These are phyloP conservation scores for Eutrema salsugineum DNA, from an alignment of 441 rosid species.

Conservation along the genomic window DNA sequence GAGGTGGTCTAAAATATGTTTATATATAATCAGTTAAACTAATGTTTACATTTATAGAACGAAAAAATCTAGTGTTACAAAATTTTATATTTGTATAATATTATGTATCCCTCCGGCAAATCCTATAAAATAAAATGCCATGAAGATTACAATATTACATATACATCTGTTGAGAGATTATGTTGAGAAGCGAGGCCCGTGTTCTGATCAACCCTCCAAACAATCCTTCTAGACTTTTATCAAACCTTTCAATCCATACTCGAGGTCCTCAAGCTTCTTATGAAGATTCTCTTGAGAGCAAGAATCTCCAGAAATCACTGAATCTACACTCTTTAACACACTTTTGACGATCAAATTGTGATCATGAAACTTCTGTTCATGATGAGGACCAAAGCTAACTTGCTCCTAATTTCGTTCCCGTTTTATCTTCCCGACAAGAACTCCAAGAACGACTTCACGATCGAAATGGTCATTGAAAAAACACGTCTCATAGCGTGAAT, in stretches of 20 bases:
- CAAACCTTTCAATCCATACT: slow-evolving; percentile 42
- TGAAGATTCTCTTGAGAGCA: slow-evolving; percentile 22
- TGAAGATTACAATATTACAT: slow-evolving; percentile 6
- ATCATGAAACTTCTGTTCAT: slow-evolving; percentile 42
- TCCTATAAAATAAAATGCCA: slow-evolving; percentile 42
- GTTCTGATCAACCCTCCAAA: slow-evolving; percentile 59
- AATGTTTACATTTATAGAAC: no score
- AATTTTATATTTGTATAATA: slow-evolving; percentile 2
- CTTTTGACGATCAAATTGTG: slow-evolving; percentile 36
- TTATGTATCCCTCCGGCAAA: slow-evolving; percentile 21
- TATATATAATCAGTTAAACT: neutral
- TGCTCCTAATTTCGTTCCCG: slow-evolving; percentile 26
- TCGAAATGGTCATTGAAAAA: slow-evolving; percentile 20
- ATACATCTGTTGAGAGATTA: slow-evolving; percentile 45
- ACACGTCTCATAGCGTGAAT: slow-evolving; percentile 46
- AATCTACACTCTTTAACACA: slow-evolving; percentile 42
- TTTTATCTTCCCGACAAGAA: slow-evolving; percentile 39
- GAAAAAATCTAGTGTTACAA: neutral
- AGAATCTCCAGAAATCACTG: slow-evolving; percentile 32
- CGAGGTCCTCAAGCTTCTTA: slow-evolving; percentile 43
- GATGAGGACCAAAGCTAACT: slow-evolving; percentile 43
- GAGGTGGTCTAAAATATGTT: no score
- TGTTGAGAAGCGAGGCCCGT: slow-evolving; percentile 61
- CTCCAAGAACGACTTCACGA: slow-evolving; percentile 44
- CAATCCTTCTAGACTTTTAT: slow-evolving; percentile 48